Percentiles rank a stretch among this genome's conserved stretches.
Evolutionary conservation across 352 stramenopile genomes (phyloP).

Genomic region (Aphanomyces stellatus): DNA sequence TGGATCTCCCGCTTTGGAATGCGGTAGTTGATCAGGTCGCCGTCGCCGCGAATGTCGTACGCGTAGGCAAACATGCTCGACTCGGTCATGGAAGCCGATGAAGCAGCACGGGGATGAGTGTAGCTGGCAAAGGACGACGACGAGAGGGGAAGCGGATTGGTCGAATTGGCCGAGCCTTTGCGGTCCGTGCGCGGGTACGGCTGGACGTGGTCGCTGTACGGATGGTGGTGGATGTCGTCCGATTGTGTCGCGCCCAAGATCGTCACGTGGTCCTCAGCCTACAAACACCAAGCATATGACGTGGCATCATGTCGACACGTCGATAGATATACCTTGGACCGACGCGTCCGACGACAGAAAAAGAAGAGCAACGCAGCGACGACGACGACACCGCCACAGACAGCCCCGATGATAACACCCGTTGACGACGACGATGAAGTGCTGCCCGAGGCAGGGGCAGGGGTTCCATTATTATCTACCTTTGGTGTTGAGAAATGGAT

Average conservation of each 20-base stretch:
- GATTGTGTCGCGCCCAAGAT: not conserved
- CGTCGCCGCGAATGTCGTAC: constrained; percentile 15
- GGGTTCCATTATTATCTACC: not conserved
- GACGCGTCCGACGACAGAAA: not conserved
- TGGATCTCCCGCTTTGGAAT: constrained; percentile 16
- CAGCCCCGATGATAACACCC: not conserved
- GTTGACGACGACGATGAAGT: not conserved
- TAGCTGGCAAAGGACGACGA: not conserved
- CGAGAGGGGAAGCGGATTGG: not conserved
- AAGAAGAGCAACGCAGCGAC: not conserved
- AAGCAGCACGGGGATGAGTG: not conserved
- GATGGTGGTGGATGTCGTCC: no score
- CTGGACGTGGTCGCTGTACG: not conserved
- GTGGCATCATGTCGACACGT: not conserved
- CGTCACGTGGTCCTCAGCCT: not conserved
- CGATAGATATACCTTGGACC: not conserved
- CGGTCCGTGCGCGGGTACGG: not conserved
- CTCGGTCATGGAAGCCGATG: not conserved
- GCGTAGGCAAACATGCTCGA: not conserved
- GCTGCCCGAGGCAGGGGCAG: not conserved
- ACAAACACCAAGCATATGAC: not conserved
- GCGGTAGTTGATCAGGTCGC: constrained; percentile 1
- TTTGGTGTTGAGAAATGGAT: not conserved
- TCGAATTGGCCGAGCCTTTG: not conserved
- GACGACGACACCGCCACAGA: not conserved